Base-by-base conservation (phyloP, 257 asterid genomes). In the Ocimum tenuiflorum region DNA sequence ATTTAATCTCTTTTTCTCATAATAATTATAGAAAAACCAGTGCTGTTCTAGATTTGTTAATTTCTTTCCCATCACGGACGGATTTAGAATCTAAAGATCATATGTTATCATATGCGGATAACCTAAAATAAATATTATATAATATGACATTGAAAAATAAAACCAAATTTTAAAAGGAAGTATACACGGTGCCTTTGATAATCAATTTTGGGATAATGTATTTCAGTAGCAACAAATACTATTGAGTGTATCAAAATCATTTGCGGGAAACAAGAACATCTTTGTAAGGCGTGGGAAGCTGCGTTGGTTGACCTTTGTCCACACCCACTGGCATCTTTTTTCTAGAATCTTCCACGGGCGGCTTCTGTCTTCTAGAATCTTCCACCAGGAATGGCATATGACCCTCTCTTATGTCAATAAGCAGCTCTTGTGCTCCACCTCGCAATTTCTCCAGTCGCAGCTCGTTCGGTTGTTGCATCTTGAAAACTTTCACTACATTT, bases 381-480 rank as follows among this genome's bases (percentile, higher is more conserved):
- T 75, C 73, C 3, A 3, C n/a, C 0, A 75, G 49, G 69, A 88
- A 79, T 0, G 92, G 95, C 74, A 65, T 63, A 8, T 72, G 79
- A n/a, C 87, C 89, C 22, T 88, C 95, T 58, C 87, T 73, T 48
- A 74, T 52, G 3, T 47, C 85, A 39, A 63, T n/a, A 51, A 88
- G 55, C 64, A 67, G 72, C 56, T 85, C 97, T 5, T 86, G 91
- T 1, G 96, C 95, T 3, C 96, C 90, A 0, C 99, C 95, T 9
- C 97, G 81, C 7, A 94, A 79, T 58, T 86, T 94, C 89, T 94
- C 99, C 2, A 90, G 74, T 60, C 95, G 77, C 39, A 81, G 50
- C 24, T 80, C 88, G 3, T 57, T 57, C 3, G 63, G 60, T 69
- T 83, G 97, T 60, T 81, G 94, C 91, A 88, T 86, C 81, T 89